Conservation (phyloP, 2,329 filamentous ascomycete genomes). For the Fusarium albidum region DNA sequence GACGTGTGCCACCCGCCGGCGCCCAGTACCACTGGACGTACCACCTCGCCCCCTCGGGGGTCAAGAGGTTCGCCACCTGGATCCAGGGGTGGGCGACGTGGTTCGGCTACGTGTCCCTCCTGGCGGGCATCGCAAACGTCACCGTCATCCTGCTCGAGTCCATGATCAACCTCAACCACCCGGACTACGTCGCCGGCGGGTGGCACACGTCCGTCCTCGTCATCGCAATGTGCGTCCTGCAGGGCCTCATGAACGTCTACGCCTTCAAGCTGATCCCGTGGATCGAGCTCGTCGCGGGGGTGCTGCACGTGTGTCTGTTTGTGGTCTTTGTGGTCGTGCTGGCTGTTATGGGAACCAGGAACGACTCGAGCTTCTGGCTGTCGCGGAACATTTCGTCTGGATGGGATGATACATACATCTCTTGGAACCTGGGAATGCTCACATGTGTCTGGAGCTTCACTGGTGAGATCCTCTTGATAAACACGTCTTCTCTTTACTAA, state of each 20-base stretch:
- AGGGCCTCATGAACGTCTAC: slow-evolving; percentile 34
- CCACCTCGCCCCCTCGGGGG: slow-evolving; percentile 29
- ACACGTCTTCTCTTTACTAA: too few species aligned
- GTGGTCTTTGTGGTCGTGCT: slow-evolving; percentile 38
- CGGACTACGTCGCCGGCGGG: slow-evolving; percentile 31
- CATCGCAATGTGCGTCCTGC: slow-evolving; percentile 37
- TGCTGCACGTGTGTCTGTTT: slow-evolving; percentile 35
- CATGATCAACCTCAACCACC: slow-evolving; percentile 37
- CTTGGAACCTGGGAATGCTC: slow-evolving; percentile 38
- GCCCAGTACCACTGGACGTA: slow-evolving; percentile 39
- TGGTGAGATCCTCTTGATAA: slow-evolving; percentile 6
- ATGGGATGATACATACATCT: slow-evolving; percentile 35
- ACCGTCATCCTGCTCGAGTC: slow-evolving; percentile 40
- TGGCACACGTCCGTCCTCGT: slow-evolving; percentile 38
- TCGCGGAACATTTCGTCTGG: slow-evolving; percentile 31
- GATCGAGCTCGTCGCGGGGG: slow-evolving; percentile 36
- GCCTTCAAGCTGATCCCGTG: slow-evolving; percentile 36
- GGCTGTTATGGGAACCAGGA: slow-evolving; percentile 35
- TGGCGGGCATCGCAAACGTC: slow-evolving; percentile 38
- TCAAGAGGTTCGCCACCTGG: slow-evolving; percentile 37
- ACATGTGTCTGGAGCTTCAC: slow-evolving; percentile 41
- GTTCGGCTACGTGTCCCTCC: slow-evolving; percentile 36
- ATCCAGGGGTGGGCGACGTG: slow-evolving; percentile 38
- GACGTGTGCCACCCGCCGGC: slow-evolving; percentile 32
- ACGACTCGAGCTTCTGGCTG: slow-evolving; percentile 34